phyloP scores from a whole-genome alignment of 805 yeast species.

The Cyberlindnera mycetangii region DNA sequence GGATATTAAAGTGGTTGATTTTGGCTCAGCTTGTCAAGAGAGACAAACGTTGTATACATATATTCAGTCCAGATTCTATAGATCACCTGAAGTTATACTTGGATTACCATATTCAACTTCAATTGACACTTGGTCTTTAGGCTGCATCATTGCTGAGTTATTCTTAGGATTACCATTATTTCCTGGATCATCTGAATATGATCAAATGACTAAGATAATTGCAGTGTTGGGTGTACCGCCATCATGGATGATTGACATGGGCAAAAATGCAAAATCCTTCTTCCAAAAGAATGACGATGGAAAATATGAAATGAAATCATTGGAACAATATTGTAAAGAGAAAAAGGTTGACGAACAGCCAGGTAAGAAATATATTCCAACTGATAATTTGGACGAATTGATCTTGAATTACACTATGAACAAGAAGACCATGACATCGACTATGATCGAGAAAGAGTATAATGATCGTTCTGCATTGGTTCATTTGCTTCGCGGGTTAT shows the following conservation, averaged over 20 bases:
- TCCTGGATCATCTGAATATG: slow-evolving; percentile 93
- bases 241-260: slow-evolving; percentile 95
- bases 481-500: slow-evolving; percentile 74
- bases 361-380: slow-evolving; percentile 79
- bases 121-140: slow-evolving; percentile 97
- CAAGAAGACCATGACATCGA: slow-evolving; percentile 46
- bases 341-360: slow-evolving; percentile 64
- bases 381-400: slow-evolving; percentile 64
- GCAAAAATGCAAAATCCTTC: slow-evolving; percentile 74
- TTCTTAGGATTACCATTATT: slow-evolving; percentile 89
- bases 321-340: slow-evolving; percentile 50
- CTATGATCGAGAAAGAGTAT: slow-evolving; percentile 63
- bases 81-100: slow-evolving; percentile 91
- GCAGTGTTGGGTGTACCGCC: slow-evolving; percentile 88
- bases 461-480: slow-evolving; percentile 65
- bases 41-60: slow-evolving; percentile 86
- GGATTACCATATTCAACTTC: slow-evolving; percentile 91
- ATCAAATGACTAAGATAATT: slow-evolving; percentile 79
- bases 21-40: slow-evolving; percentile 94
- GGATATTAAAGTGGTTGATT: slow-evolving; percentile 88
- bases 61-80: slow-evolving; percentile 87
- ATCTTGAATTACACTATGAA: slow-evolving; percentile 73
- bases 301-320: slow-evolving; percentile 29
- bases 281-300: slow-evolving; percentile 29
- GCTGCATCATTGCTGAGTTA: slow-evolving; percentile 87